phyloP scores from a whole-genome alignment of 345 rosid species.

The Orychophragmus violaceus region DNA sequence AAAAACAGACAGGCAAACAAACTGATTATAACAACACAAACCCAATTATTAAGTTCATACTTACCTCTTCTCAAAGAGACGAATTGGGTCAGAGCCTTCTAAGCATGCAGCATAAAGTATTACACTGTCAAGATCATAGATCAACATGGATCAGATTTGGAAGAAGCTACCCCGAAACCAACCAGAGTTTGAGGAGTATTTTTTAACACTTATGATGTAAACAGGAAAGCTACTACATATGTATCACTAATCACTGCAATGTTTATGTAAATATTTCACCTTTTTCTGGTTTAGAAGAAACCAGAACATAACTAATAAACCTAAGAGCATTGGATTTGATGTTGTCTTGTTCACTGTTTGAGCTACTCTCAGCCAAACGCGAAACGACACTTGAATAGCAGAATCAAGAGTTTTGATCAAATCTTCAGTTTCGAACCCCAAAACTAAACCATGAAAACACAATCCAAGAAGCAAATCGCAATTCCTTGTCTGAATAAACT shows the following conservation, averaged over 20 bases:
- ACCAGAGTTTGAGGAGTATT: slow-evolving; percentile 89
- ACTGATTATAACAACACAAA: too few relatives aligned
- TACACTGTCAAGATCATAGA: slow-evolving; percentile 38
- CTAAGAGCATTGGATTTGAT: not conserved
- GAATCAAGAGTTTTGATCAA: too few relatives aligned
- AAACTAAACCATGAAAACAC: too few relatives aligned
- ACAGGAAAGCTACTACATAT: not conserved
- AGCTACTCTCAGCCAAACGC: not conserved
- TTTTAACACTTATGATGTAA: slow-evolving; percentile 12
- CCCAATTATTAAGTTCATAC: not conserved
- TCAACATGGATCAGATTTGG: not conserved
- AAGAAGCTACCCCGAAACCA: slow-evolving; percentile 36
- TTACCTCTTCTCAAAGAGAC: slow-evolving; percentile 89
- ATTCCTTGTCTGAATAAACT: too few relatives aligned
- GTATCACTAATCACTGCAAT: not conserved
- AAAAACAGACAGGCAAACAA: too few relatives aligned
- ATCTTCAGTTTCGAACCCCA: too few relatives aligned
- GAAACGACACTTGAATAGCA: too few relatives aligned
- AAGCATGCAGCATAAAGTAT: slow-evolving; percentile 81
- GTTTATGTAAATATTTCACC: not conserved
- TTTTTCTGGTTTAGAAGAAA: not conserved
- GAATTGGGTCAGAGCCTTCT: slow-evolving; percentile 91
- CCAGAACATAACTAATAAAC: not conserved
- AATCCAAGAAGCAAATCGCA: too few relatives aligned
- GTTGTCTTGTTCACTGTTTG: not conserved